Conservation (phyloP, 2,329 filamentous ascomycete species). For the Paraconiothyrium brasiliense region DNA sequence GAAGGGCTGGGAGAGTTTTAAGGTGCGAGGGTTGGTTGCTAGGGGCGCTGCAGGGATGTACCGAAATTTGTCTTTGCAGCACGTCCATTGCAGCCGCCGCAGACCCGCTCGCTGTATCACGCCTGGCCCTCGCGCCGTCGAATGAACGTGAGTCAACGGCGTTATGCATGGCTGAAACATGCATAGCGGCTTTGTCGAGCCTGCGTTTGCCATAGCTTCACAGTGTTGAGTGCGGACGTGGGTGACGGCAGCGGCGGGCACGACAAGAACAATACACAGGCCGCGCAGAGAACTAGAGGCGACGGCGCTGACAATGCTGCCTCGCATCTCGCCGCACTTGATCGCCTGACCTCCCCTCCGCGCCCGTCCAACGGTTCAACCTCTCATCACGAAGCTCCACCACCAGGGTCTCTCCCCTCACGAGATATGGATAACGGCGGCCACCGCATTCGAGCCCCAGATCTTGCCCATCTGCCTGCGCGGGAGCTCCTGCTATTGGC, state of each 20-base stretch:
- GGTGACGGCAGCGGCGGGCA: background rate
- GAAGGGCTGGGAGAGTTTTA: constrained; percentile 47
- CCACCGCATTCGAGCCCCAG: constrained; percentile 16
- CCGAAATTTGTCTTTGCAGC: constrained; percentile 46
- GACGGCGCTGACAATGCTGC: constrained; percentile 5
- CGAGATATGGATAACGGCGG: constrained; percentile 29
- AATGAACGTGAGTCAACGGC: constrained; percentile 39
- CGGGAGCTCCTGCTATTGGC: background rate
- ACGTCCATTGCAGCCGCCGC: constrained; percentile 39
- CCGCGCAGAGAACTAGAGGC: background rate
- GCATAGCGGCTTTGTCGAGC: constrained; percentile 24
- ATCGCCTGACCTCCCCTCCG: constrained; percentile 38
- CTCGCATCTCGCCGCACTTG: constrained; percentile 22
- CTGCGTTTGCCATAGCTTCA: background rate
- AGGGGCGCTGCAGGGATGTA: constrained; percentile 44
- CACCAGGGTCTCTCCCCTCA: constrained; percentile 23
- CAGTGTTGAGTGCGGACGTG: background rate
- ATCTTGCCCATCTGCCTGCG: constrained; percentile 3
- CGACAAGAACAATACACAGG: background rate
- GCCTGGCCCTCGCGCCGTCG: constrained; percentile 29
- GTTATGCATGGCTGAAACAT: constrained; percentile 48
- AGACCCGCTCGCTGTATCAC: constrained; percentile 40
- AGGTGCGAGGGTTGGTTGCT: constrained; percentile 47
- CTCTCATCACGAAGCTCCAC: constrained; percentile 8
- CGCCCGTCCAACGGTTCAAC: constrained; percentile 27